Percentiles rank a stretch among this genome's conserved stretches.
Evolutionary conservation across 805 yeast species (phyloP).

Genomic region (Metschnikowia aberdeeniae): DNA sequence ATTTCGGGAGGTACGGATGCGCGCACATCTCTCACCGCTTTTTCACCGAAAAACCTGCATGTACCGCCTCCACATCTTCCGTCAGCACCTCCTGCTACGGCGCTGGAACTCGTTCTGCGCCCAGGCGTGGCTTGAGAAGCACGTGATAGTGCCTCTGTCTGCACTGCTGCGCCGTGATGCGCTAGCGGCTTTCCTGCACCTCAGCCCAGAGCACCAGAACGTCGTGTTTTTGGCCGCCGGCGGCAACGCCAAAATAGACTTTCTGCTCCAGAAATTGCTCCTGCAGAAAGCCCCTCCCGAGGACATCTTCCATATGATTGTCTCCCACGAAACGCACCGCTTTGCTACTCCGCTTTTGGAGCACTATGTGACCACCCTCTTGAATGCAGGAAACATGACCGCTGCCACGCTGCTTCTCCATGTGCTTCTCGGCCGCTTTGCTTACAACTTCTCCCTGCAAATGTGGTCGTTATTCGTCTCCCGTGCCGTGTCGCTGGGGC

Average conservation of each 20-base stretch:
- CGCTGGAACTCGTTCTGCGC: neutral
- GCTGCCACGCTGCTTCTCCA: constrained; percentile 29
- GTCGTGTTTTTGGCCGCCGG: neutral
- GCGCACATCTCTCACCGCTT: too few relatives aligned
- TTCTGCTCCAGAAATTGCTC: constrained; percentile 7
- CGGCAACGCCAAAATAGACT: neutral
- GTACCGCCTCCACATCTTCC: neutral
- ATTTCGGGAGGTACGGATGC: too few relatives aligned
- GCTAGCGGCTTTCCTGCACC: neutral
- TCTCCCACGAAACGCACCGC: neutral
- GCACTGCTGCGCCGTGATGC: neutral
- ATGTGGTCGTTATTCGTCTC: constrained; percentile 31
- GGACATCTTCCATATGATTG: constrained; percentile 8
- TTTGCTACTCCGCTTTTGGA: constrained; percentile 20
- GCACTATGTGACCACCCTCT: constrained; percentile 19
- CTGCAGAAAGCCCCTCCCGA: neutral
- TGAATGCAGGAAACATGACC: constrained; percentile 18
- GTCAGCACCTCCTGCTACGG: neutral
- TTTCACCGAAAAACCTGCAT: neutral
- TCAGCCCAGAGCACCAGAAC: neutral
- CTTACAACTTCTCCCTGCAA: constrained; percentile 26
- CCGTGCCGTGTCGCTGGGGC: constrained; percentile 20
- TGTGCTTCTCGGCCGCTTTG: constrained; percentile 15
- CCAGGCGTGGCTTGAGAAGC: neutral
- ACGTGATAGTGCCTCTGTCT: neutral